Conservation (phyloP, 345 rosid genomes). For the Xanthoceras sorbifolium region DNA sequence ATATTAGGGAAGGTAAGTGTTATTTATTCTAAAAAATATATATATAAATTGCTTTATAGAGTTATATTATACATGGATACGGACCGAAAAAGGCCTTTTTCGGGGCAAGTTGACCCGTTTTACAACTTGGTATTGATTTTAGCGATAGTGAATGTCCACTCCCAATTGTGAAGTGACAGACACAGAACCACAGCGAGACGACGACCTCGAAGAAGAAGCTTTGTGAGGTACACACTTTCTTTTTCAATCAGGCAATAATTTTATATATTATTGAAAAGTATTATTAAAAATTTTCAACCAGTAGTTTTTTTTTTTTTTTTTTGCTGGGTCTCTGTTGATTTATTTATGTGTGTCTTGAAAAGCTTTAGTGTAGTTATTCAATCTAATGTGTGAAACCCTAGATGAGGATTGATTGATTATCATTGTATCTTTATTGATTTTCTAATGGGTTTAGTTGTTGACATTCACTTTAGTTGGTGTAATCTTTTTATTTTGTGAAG, state of each 20-base stretch:
- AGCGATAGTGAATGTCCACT: neutral
- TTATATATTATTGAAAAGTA: neutral
- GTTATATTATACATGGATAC: too few relatives aligned
- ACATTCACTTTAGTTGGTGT: neutral
- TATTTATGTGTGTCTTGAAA: neutral
- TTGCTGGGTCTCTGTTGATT: neutral
- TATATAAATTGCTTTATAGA: too few relatives aligned
- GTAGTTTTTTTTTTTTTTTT: neutral
- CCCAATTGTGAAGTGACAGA: neutral
- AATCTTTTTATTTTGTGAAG: neutral
- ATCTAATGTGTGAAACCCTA: neutral
- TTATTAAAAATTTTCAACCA: neutral
- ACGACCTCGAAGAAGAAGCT: neutral
- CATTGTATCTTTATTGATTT: neutral
- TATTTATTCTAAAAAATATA: too few relatives aligned
- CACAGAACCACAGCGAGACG: neutral
- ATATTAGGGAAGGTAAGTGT: too few relatives aligned
- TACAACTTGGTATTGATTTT: neutral
- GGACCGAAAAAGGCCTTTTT: neutral
- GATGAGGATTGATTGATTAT: neutral
- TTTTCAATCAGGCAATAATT: neutral
- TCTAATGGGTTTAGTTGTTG: too few relatives aligned
- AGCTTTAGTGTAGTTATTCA: neutral
- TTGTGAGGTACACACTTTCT: neutral
- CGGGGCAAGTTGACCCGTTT: neutral